Evolutionary conservation across 75 land plant species (phyloP), one percentile per base, ranked within the genome.

Genomic region (Pinus tabuliformis): DNA sequence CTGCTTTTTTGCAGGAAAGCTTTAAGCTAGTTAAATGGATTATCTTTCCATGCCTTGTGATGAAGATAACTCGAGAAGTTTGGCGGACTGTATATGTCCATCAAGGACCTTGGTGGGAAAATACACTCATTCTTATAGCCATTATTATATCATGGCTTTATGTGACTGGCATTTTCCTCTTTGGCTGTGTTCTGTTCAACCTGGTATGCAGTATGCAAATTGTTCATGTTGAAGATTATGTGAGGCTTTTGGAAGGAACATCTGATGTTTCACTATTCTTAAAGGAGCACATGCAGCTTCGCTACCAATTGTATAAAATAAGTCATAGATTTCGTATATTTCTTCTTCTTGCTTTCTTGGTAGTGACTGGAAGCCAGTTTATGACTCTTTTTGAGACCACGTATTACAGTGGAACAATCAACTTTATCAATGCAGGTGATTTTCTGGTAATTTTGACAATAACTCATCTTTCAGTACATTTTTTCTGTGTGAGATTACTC

Each of bases 191-290:
- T 73, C 77, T 96, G 72, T 96, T 96, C 85, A 80, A 90, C 81
- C 72, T 96, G 74, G 86, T 96, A 57, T 96, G 99, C 90, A 90
- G 87, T 74, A 81, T 94, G 66, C 99, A 94, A 84, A 84, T 92
- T 75, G 85, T 92, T 73, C 91, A 91, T 77, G 93, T 96, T 81
- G 91, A 89, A 52, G 89, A 93, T 59, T 96, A 92, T 83, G 87
- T 77, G 36, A 90, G 85, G 83, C 91, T 96, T 18, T 76, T 96
- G 71, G 90, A 86, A 79, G 76, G 81, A 61, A 91, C 89, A 62
- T 63, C 81, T 60, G 88, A 96, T 72, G 81, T 85, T 39, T 73
- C 88, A n/a, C 57, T 89, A 22, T 82, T 85, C 17, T 74, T 96
- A 60, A 81, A 88, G 59, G 93, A 96, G 77, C 95, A 96, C 82